Evolutionary conservation across 306 rosid species (phyloP), one percentile per base, ranked within the genome.

Genomic region (Fragaria ananassa): DNA sequence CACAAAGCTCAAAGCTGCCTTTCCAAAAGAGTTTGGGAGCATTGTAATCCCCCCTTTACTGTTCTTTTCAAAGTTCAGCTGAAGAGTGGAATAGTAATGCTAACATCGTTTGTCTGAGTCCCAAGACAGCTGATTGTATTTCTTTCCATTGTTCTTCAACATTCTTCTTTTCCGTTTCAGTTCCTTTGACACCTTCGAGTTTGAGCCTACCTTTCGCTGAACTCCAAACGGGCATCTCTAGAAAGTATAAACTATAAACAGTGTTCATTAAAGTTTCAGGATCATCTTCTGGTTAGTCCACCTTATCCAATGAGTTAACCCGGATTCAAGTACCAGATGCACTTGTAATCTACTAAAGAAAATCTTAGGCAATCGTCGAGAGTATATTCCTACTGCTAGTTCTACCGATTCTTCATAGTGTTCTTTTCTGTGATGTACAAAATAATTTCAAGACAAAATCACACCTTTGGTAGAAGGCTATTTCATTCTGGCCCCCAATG

Each of bases 391-490:
- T 51, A 1, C 0, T 53, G 58, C 10, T 51, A 6, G 23, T 18
- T 50, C 21, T 15, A 15, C 8, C 23, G 10, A 19, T 1, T 19
- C 70, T 64, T 76, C 69, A 29, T 47, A 62, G 74, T 60, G 76
- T 75, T 41, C 57, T 42, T 51, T 73, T 72, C 44, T 41, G 60
- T 76, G 69, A 34, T 46, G 76, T 44, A 25, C 73, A 51, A 76
- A 54, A 73, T 68, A 41, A 62, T 72, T 44, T 74, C 56, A 69
- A 69, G 56, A 80, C 78, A 70, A 51, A 76, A 77, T 44, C 13
- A 41, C 1, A 8, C 39, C 41, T 72, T 70, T 64, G 35, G 62
- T 61, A 56, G 57, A 34, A 21, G 71, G 63, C 45, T 45, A 35
- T 66, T 67, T 74, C 56, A 80, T 50, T 68, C 29, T 12, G n/a